These are phyloP conservation scores for Penicillium hordei DNA, from an alignment of 2,329 filamentous ascomycete species.

Conservation along the genomic window DNA sequence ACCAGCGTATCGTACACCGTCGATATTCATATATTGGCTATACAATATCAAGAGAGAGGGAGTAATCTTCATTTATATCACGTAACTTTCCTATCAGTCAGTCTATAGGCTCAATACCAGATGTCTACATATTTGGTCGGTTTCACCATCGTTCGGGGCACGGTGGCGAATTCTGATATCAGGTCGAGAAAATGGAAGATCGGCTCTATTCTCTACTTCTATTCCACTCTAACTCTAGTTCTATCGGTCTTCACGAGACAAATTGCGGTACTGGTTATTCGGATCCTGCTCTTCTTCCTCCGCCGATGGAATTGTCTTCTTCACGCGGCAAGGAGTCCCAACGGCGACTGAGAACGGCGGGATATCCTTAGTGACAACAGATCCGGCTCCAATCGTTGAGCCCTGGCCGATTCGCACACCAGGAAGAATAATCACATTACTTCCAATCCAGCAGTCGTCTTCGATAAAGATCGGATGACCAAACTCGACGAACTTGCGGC, in stretches of 20 bases:
- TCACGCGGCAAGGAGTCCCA: constrained; percentile 24
- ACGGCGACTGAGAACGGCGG: constrained; percentile 34
- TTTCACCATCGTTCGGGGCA: background rate
- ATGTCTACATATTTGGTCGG: background rate
- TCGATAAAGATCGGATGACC: constrained; percentile 51
- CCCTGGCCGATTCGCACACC: constrained; percentile 47
- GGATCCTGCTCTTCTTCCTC: constrained; percentile 26
- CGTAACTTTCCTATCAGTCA: background rate
- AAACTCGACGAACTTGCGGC: constrained; percentile 53
- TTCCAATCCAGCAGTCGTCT: constrained; percentile 53
- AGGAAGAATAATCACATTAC: constrained; percentile 46
- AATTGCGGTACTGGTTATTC: constrained; percentile 23
- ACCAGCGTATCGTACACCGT: no score
- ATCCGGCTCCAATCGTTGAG: constrained; percentile 42
- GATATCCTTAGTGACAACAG: constrained; percentile 42
- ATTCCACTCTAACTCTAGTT: background rate
- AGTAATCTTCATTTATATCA: no score
- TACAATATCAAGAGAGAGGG: no score
- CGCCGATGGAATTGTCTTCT: constrained; percentile 20
- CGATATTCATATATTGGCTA: no score
- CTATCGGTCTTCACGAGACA: constrained; percentile 1
- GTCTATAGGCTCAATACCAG: background rate
- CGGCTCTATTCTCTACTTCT: background rate
- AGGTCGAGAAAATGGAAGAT: background rate
- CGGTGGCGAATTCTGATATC: background rate